Percentiles rank a stretch among this genome's conserved stretches.
phyloP scores from a whole-genome alignment of 1,284 basidiomycete species.

The Caloboletus firmus region DNA sequence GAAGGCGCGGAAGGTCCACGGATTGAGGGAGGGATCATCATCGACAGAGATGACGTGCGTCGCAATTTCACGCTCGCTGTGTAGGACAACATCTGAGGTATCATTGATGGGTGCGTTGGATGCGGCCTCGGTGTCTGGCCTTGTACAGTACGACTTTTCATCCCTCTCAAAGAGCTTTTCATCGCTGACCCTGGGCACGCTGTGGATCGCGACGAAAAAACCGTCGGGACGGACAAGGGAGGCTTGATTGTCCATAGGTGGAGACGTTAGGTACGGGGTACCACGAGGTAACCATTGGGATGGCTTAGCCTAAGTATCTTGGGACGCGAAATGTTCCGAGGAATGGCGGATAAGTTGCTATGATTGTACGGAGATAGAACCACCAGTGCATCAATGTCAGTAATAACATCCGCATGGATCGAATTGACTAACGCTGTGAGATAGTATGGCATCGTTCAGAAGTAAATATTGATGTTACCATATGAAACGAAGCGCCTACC shows the following conservation, averaged over 20 bases:
- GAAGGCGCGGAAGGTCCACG: conserved; percentile 58
- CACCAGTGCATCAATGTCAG: not conserved
- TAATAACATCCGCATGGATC: not conserved
- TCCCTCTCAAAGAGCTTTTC: conserved; percentile 32
- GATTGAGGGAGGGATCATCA: conserved; percentile 57
- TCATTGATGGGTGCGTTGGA: conserved; percentile 18
- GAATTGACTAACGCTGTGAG: not conserved
- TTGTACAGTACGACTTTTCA: conserved; percentile 18
- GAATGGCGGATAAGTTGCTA: not conserved
- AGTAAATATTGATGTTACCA: no score
- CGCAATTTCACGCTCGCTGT: conserved; percentile 48
- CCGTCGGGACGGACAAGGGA: not conserved
- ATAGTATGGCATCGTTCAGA: not conserved
- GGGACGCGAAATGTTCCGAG: not conserved
- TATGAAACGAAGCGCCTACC: not conserved
- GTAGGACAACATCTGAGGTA: conserved; percentile 35
- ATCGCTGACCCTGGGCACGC: conserved; percentile 21
- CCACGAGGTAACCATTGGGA: not conserved
- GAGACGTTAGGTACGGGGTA: not conserved
- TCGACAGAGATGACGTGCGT: conserved; percentile 53
- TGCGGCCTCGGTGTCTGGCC: conserved; percentile 37
- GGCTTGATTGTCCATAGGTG: conserved; percentile 6
- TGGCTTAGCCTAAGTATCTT: conserved; percentile 6
- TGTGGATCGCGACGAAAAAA: conserved; percentile 8
- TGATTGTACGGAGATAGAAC: not conserved